Percentiles rank a stretch among this genome's conserved stretches.
phyloP scores from a whole-genome alignment of 2,329 filamentous ascomycete genomes.

The Talaromyces atroroseus region DNA sequence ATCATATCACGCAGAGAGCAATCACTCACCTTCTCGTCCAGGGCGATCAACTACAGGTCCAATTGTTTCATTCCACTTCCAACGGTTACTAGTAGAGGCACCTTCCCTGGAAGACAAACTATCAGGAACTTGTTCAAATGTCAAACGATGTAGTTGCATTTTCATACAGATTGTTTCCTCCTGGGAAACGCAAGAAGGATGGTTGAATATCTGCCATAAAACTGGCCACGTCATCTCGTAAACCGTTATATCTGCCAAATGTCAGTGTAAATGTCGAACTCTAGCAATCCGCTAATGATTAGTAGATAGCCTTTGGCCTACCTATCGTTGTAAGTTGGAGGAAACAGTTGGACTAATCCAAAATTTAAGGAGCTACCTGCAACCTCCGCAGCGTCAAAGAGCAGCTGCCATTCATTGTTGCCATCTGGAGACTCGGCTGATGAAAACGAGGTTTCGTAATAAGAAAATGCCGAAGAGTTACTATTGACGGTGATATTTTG shows the following conservation, averaged over 20 bases:
- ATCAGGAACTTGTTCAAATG: background rate
- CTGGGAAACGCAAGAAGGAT: constrained; percentile 29
- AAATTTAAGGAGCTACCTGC: constrained; percentile 43
- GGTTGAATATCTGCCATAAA: constrained; percentile 38
- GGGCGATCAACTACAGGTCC: constrained; percentile 46
- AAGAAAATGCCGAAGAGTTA: constrained; percentile 22
- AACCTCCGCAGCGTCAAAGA: constrained; percentile 42
- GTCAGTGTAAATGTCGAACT: background rate
- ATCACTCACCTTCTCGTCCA: constrained; percentile 26
- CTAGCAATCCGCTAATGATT: background rate
- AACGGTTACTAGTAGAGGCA: constrained; percentile 28
- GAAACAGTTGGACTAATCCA: constrained; percentile 50
- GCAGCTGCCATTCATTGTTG: constrained; percentile 50
- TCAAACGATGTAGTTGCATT: background rate
- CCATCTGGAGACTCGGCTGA: constrained; percentile 22
- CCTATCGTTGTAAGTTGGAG: constrained; percentile 50
- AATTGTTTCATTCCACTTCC: constrained; percentile 51
- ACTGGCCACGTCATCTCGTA: constrained; percentile 43
- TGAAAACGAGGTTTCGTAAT: constrained; percentile 24
- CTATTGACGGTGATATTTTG: constrained; percentile 26
- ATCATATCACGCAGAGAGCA: background rate
- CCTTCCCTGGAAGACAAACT: constrained; percentile 28
- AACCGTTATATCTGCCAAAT: constrained; percentile 37
- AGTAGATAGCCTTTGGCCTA: constrained; percentile 15
- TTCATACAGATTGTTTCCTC: constrained; percentile 17